Base-by-base conservation (phyloP, 495 filamentous ascomycete genomes). In the Penicillium chermesinum region DNA sequence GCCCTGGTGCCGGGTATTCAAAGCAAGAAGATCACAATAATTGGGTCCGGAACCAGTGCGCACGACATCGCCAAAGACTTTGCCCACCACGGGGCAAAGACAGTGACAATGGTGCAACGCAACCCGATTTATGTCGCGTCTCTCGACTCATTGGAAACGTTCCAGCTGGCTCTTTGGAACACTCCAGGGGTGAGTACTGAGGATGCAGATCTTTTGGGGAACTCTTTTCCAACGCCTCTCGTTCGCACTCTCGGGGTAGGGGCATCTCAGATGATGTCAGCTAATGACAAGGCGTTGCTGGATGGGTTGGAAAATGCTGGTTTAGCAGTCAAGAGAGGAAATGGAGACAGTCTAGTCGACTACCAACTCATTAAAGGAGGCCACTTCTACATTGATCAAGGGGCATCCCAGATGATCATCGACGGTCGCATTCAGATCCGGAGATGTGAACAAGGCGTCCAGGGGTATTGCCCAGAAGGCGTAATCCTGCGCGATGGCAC, bases 31-130 rank as follows among this genome's bases (percentile, higher is more conserved):
- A 17, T 44, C 22, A 44, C 41, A 16, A 34, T 44, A 22, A 44
- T 44, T 30, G 41, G 41, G 4, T 14, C 41, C 18, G 41, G 41
- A 44, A 44, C 41, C 16, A 16, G 12, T 13, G 41, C 41, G 25
- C 41, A 44, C 19, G 41, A 44, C 13, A 30, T 44, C 14, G 41
- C 41, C 41, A n/a, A 44, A 30, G 41, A 44, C 41, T 44, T 44
- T 16, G 41, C 15, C 15, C 32, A 34, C 25, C 41, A 44, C 34
- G 41, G 41, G 8, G 41, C 13, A 18, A 30, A 17, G 12, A 33
- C 41, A 12, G 41, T 44, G 7, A 44, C 41, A 16, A 44, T 44
- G 41, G 22, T 44, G 4, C 22, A 44, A 34, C 41, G 41, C 6
- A 8, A 6, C 2, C 15, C 41, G 7, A 32, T 44, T 7, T 44